phyloP scores from a whole-genome alignment of 129 eudicot genomes.

The Pulicaria dysenterica region DNA sequence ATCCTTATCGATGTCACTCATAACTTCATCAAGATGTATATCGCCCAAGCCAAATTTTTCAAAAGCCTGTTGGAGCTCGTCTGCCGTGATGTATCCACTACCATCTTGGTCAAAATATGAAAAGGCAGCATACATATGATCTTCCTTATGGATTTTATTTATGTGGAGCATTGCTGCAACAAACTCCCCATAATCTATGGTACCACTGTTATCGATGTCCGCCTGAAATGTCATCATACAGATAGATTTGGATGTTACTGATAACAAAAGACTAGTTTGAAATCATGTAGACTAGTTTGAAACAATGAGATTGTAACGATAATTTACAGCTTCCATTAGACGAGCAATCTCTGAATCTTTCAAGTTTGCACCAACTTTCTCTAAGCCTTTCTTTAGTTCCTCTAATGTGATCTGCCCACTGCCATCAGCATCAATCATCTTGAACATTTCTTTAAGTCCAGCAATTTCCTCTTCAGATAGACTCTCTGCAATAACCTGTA shows the following conservation, averaged over 20 bases:
- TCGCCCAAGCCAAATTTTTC: constrained; percentile 80
- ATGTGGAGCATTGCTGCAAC: constrained; percentile 91
- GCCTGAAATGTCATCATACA: constrained; percentile 58
- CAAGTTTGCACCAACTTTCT: constrained; percentile 79
- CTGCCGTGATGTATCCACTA: constrained; percentile 87
- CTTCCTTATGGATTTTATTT: constrained; percentile 83
- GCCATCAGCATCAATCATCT: constrained; percentile 81
- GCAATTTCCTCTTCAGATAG: constrained; percentile 96
- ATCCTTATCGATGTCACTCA: constrained; percentile 83
- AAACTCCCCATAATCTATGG: constrained; percentile 88
- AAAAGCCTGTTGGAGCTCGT: constrained; percentile 86
- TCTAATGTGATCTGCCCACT: constrained; percentile 89
- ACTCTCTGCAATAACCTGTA: constrained; percentile 85
- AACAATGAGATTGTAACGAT: not conserved
- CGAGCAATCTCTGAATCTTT: constrained; percentile 65
- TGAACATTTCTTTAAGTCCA: constrained; percentile 91
- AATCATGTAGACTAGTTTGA: not conserved
- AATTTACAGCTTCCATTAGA: constrained; percentile 84
- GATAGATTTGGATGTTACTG: not conserved
- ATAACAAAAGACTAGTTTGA: constrained; percentile 4
- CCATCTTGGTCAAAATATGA: constrained; percentile 93
- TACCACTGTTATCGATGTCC: constrained; percentile 86
- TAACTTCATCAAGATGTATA: constrained; percentile 68
- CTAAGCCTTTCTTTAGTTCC: constrained; percentile 78
- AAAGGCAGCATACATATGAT: constrained; percentile 86